A percentile compares a stretch with the other conserved stretches of the same genome.
Evolutionary conservation across 108 stramenopile species (phyloP).

Genomic region (Chaetoceros tenuissimus): DNA sequence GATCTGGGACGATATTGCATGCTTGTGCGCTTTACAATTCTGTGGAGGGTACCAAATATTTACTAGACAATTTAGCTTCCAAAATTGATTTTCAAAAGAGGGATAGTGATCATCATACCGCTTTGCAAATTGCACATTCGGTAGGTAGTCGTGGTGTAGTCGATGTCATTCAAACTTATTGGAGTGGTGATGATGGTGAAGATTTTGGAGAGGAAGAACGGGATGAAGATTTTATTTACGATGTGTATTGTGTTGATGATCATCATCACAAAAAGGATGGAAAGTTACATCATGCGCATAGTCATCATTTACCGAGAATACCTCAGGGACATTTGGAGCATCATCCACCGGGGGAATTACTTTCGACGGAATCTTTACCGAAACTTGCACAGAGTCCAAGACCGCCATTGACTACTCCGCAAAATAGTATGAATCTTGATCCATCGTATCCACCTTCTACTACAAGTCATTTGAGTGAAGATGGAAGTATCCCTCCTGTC

Average conservation of each 20-base stretch:
- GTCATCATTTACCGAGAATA: no score
- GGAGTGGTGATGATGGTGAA: neutral
- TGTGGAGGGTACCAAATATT: neutral
- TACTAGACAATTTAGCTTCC: neutral
- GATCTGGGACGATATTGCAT: neutral
- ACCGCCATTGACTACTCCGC: no score
- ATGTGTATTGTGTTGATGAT: neutral
- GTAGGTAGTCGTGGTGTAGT: neutral
- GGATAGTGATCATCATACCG: neutral
- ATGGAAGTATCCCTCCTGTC: constrained; percentile 3
- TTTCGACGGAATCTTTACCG: no score
- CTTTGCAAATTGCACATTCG: neutral
- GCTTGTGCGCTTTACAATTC: neutral
- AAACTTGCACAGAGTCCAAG: no score
- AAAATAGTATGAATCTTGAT: no score
- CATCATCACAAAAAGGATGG: no score
- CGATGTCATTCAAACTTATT: neutral
- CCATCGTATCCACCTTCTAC: no score
- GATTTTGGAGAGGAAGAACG: neutral
- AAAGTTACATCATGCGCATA: no score
- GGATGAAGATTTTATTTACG: neutral
- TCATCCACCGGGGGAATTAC: no score
- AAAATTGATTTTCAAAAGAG: neutral
- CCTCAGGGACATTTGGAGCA: no score
- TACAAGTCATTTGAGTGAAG: no score